Conservation (phyloP, 129 eudicot genomes). For the Lonicera japonica region DNA sequence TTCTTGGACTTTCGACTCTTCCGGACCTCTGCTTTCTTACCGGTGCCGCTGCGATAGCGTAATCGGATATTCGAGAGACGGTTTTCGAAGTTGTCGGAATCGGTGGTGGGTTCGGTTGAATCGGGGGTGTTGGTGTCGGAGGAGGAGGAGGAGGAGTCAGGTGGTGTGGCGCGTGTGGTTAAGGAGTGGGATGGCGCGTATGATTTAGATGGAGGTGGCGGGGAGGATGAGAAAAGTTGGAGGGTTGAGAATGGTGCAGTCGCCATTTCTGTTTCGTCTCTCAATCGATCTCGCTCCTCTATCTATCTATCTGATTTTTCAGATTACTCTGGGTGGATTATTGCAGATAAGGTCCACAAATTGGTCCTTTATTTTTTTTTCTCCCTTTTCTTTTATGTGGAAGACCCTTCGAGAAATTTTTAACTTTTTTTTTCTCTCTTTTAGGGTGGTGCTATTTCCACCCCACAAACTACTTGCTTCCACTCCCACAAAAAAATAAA, state of each 20-base stretch:
- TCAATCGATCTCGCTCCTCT: not conserved
- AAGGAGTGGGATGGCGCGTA: conserved; percentile 31
- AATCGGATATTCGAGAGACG: conserved; percentile 67
- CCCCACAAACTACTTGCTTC: too few relatives aligned
- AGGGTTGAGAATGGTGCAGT: conserved; percentile 38
- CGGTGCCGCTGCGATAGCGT: conserved; percentile 66
- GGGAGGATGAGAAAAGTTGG: conserved; percentile 41
- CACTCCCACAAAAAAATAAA: too few relatives aligned
- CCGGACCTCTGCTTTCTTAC: conserved; percentile 76
- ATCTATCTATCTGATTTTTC: not conserved
- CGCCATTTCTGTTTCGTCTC: conserved; percentile 25
- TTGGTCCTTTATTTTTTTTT: too few relatives aligned
- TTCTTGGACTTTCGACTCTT: conserved; percentile 53
- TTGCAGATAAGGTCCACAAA: too few relatives aligned
- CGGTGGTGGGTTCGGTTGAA: conserved; percentile 21
- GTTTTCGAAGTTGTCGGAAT: conserved; percentile 55
- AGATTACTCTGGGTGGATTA: too few relatives aligned
- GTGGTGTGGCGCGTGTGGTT: conserved; percentile 40
- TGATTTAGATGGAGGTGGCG: conserved; percentile 29
- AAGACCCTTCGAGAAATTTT: too few relatives aligned
- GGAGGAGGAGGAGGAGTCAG: conserved; percentile 23
- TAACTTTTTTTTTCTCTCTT: too few relatives aligned
- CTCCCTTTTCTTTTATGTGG: too few relatives aligned
- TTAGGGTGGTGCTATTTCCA: too few relatives aligned
- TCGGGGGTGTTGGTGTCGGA: conserved; percentile 8